Evolutionary conservation across 164 flowering plant species (phyloP).

Genomic region (Malania oleifera): DNA sequence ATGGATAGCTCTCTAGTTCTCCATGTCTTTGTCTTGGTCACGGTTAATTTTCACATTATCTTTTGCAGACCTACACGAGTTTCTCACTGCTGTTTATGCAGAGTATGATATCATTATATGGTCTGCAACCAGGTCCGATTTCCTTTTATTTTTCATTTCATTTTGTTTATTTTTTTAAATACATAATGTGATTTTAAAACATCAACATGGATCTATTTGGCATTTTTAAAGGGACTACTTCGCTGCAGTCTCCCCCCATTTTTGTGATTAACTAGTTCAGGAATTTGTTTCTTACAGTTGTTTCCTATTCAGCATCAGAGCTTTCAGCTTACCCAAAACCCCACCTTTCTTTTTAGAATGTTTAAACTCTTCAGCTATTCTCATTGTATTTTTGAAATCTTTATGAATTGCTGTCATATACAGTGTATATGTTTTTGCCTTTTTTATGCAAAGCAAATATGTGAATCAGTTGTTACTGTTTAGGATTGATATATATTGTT

Average conservation of each 20-base stretch:
- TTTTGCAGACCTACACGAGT: slow-evolving; percentile 90
- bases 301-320: not conserved
- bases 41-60: not conserved
- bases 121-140: slow-evolving; percentile 89
- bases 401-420: no score
- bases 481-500: no score
- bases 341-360: no score
- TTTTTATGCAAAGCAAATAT: not conserved
- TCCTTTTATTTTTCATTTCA: not conserved
- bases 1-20: not conserved
- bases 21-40: slow-evolving; percentile 2
- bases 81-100: slow-evolving; percentile 85
- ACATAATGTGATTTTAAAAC: not conserved
- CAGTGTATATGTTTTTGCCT: no score
- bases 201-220: not conserved
- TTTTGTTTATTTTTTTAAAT: not conserved
- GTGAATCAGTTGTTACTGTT: not conserved
- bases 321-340: no score
- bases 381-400: no score
- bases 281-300: not conserved
- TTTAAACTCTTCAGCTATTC: no score
- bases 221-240: not conserved
- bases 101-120: slow-evolving; percentile 98
- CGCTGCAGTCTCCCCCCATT: not conserved
- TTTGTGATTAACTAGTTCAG: no score